phyloP scores from a whole-genome alignment of 2,329 filamentous ascomycete species.

The Calycina marina region DNA sequence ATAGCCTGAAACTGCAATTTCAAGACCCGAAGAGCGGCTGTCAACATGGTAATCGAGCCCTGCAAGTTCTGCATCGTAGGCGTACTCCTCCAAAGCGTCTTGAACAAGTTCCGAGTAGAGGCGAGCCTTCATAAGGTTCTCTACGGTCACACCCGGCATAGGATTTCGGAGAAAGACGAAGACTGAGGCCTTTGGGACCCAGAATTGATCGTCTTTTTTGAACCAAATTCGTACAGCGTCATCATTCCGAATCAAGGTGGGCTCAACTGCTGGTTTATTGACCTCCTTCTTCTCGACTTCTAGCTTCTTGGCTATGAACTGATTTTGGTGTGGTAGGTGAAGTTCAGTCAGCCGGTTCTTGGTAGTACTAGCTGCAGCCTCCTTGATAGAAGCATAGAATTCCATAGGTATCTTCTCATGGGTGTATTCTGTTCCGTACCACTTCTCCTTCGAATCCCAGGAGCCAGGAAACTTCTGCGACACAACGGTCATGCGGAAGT shows the following conservation, averaged over 20 bases:
- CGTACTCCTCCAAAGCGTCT: slow-evolving; percentile 82
- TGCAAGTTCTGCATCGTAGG: slow-evolving; percentile 89
- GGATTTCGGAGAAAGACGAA: slow-evolving; percentile 70
- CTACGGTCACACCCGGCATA: slow-evolving; percentile 63
- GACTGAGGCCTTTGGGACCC: slow-evolving; percentile 89
- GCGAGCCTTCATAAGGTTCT: slow-evolving; percentile 61
- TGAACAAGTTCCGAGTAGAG: slow-evolving; percentile 76
- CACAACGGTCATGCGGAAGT: slow-evolving; percentile 72
- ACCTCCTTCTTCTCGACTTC: slow-evolving; percentile 92
- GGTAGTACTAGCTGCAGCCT: slow-evolving; percentile 43
- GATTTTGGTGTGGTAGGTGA: slow-evolving; percentile 82
- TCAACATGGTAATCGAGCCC: slow-evolving; percentile 73
- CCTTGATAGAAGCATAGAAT: slow-evolving; percentile 55
- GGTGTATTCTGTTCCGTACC: slow-evolving; percentile 94
- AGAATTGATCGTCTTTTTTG: slow-evolving; percentile 97
- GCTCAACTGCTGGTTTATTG: slow-evolving; percentile 55
- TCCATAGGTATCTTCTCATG: slow-evolving; percentile 64
- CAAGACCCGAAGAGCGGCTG: slow-evolving; percentile 57
- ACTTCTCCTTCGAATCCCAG: slow-evolving; percentile 84
- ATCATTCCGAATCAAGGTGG: slow-evolving; percentile 77
- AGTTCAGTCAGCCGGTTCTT: slow-evolving; percentile 52
- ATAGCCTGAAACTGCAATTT: slow-evolving; percentile 73
- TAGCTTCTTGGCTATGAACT: slow-evolving; percentile 86
- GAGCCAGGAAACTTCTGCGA: slow-evolving; percentile 71
- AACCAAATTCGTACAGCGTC: slow-evolving; percentile 73